phyloP scores from a whole-genome alignment of 1,284 basidiomycete genomes.

The Marasmius fiardii region DNA sequence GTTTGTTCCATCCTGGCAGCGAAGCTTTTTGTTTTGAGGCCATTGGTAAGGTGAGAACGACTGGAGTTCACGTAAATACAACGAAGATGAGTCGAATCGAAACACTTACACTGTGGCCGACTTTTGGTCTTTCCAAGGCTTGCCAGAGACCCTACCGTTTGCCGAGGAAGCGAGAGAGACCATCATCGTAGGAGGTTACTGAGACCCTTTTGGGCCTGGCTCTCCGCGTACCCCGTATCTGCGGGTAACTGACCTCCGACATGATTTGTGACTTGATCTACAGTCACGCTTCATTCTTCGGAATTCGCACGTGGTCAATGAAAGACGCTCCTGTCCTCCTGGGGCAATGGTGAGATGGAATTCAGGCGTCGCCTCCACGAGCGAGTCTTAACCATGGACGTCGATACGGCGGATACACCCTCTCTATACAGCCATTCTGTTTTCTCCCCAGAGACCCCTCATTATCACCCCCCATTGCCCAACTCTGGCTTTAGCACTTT shows the following conservation, averaged over 20 bases:
- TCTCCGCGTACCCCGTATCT: too few relatives aligned
- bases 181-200: slow-evolving; percentile 18
- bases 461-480: slow-evolving; percentile 13
- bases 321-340: not conserved
- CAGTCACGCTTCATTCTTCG: not conserved
- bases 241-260: too few relatives aligned
- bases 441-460: slow-evolving; percentile 44
- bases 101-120: slow-evolving; percentile 56
- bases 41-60: slow-evolving; percentile 63
- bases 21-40: slow-evolving; percentile 65
- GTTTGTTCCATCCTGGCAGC: slow-evolving; percentile 66
- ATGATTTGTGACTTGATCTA: not conserved
- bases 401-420: slow-evolving; percentile 57
- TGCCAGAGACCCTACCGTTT: slow-evolving; percentile 61
- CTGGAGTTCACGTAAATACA: slow-evolving; percentile 31
- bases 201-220: too few relatives aligned
- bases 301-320: not conserved
- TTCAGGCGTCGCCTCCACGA: slow-evolving; percentile 51
- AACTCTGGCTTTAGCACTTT: slow-evolving; percentile 33
- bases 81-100: slow-evolving; percentile 6
- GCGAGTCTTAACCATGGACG: slow-evolving; percentile 50
- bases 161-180: slow-evolving; percentile 46
- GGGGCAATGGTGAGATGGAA: slow-evolving; percentile 18
- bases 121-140: slow-evolving; percentile 65
- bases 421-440: slow-evolving; percentile 61